Conservation (phyloP, 305 asterid species). For the Solanum hybrid region DNA sequence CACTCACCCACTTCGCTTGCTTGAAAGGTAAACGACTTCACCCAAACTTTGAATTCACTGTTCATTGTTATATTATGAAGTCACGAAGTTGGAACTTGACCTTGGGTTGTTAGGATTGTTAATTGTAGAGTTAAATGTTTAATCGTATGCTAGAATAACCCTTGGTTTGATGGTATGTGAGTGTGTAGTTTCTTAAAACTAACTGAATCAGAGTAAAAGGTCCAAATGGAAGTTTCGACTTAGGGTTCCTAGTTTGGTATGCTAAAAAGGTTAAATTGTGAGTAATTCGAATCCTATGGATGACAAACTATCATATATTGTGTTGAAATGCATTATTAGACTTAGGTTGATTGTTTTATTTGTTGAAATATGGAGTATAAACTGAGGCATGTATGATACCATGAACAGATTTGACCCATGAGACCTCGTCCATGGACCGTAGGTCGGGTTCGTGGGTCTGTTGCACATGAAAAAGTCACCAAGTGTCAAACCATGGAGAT, state of each 20-base stretch:
- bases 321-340: no score
- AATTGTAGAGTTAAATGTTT: no score
- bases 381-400: no score
- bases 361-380: no score
- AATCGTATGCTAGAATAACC: neutral
- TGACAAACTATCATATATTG: no score
- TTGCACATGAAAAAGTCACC: neutral
- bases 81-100: neutral
- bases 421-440: neutral
- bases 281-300: no score
- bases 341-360: no score
- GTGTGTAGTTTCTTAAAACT: neutral
- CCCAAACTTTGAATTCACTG: neutral
- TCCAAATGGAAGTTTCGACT: neutral
- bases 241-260: neutral
- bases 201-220: neutral
- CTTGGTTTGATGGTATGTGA: neutral
- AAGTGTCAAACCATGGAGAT: neutral
- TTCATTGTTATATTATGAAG: neutral
- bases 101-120: neutral
- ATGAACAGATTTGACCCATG: neutral
- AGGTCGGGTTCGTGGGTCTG: neutral
- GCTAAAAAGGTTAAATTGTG: no score
- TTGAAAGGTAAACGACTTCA: neutral
- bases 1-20: neutral